Evolutionary conservation across 176 grass and related monocot species (phyloP), one percentile per base, ranked within the genome.

Genomic region (Phyllostachys edulis): DNA sequence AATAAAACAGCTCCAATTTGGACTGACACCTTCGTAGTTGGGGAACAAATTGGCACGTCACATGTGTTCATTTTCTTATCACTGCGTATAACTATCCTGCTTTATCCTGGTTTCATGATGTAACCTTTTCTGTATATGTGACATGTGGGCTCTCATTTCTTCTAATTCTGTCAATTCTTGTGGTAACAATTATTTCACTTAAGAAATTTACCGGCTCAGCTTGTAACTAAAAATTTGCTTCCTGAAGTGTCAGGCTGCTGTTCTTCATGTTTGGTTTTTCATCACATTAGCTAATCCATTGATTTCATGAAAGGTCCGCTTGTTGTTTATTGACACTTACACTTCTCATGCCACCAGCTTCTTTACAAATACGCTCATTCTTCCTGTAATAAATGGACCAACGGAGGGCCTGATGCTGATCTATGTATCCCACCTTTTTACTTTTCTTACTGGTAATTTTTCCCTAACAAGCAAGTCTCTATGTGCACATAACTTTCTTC

Each of bases 401-500:
- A 98, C 96, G 9, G 96, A 98, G 84, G 96, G 96, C 66, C 93
- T 98, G 81, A 98, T 98, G 96, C 84, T 98, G 80, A 93, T 98
- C 73, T 98, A 95, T 72, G 51, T 95, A 42, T 94, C 91, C 73
- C 96, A 98, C 77, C 83, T 91, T 50, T 89, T 95, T 82, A 98
- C 96, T 83, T 98, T 94, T 80, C 63, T 96, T 76, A 89, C 86
- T 67, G 91, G 88, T 96, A 89, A 85, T 32, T 71, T 45, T 65
- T 49, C 49, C 63, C 5, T 14, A 64, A 51, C 46, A 15, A 55
- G 7, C 45, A 71, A 78, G 70, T 50, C 46, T 71, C 9, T 1
- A 38, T 88, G 49, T 72, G 54, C 37, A 45, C 32, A 50, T 82
- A 54, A 32, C 3, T 38, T 81, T 45, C 7, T 66, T 44, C 20